Evolutionary conservation across 208 protist species (phyloP).

Genomic region (Acanthamoeba culbertsoni): DNA sequence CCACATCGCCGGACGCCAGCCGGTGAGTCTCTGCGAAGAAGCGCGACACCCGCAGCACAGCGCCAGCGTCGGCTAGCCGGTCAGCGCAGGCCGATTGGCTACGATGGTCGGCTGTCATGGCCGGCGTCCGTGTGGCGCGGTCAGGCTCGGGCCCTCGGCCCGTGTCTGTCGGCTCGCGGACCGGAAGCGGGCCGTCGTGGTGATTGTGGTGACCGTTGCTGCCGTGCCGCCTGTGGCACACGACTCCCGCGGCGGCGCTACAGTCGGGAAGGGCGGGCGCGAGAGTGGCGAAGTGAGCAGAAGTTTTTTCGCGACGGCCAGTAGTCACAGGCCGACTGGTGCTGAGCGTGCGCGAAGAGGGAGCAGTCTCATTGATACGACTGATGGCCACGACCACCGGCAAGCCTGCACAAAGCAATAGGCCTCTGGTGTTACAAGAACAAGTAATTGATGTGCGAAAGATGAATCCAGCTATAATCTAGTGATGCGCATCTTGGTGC

Average conservation of each 20-base stretch:
- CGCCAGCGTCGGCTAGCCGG: background rate
- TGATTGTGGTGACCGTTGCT: no score
- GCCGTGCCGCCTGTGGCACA: background rate
- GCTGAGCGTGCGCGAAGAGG: background rate
- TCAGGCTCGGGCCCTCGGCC: no score
- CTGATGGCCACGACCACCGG: background rate
- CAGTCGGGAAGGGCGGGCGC: background rate
- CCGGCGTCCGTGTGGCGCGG: background rate
- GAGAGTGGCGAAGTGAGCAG: no score
- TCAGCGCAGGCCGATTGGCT: background rate
- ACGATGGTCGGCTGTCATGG: background rate
- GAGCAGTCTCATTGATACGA: background rate
- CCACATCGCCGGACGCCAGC: background rate
- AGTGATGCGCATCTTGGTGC: background rate
- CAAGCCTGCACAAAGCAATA: background rate
- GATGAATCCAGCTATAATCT: no score
- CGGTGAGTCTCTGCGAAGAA: constrained; percentile 17
- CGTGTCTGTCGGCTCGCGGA: background rate
- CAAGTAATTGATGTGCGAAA: background rate
- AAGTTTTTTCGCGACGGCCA: background rate
- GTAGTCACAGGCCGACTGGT: background rate
- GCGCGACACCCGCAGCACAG: background rate
- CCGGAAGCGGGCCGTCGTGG: background rate
- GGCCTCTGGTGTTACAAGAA: no score
- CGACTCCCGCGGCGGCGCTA: background rate